Evolutionary conservation across 1,139 yeast genomes (phyloP).

Genomic region (Sugiyamaella castrensis): DNA sequence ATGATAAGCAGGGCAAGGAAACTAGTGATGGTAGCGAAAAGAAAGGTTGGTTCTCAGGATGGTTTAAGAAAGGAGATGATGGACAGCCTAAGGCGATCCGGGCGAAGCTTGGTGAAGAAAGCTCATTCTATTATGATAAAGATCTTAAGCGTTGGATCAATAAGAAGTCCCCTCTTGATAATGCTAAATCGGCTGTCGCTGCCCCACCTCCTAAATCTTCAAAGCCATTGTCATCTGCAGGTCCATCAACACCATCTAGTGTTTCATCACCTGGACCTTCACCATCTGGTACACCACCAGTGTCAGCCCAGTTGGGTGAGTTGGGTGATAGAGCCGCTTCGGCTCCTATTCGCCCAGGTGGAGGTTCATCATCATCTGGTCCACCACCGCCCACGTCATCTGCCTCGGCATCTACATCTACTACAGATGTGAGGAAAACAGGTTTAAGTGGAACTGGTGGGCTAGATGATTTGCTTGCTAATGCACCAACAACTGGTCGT

Average conservation of each 20-base stretch:
- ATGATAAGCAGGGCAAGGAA: slow-evolving; percentile 19
- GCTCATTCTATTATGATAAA: slow-evolving; percentile 75
- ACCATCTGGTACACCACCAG: slow-evolving; percentile 20
- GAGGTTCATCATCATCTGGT: neutral
- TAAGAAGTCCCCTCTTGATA: slow-evolving; percentile 69
- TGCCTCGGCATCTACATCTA: slow-evolving; percentile 7
- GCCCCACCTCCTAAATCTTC: slow-evolving; percentile 70
- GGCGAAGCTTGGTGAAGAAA: slow-evolving; percentile 85
- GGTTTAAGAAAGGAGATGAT: slow-evolving; percentile 40
- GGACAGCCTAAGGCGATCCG: slow-evolving; percentile 71
- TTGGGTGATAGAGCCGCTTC: slow-evolving; percentile 8
- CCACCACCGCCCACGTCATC: slow-evolving; percentile 8
- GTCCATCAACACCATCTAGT: slow-evolving; percentile 28
- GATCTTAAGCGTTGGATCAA: slow-evolving; percentile 85
- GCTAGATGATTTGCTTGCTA: slow-evolving; percentile 65
- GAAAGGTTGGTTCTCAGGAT: slow-evolving; percentile 54
- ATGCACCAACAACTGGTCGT: slow-evolving; percentile 42
- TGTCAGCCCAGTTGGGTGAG: slow-evolving; percentile 11
- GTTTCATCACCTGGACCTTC: slow-evolving; percentile 23
- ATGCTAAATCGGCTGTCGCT: slow-evolving; percentile 55
- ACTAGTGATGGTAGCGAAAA: slow-evolving; percentile 24
- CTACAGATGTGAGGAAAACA: slow-evolving; percentile 8
- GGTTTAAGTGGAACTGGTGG: slow-evolving; percentile 41
- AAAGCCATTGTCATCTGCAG: slow-evolving; percentile 17
- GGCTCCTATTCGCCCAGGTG: slow-evolving; percentile 1